Evolutionary conservation across 192 early-diverging fungal genomes (phyloP).

Genomic region (Entrophospora sp.): DNA sequence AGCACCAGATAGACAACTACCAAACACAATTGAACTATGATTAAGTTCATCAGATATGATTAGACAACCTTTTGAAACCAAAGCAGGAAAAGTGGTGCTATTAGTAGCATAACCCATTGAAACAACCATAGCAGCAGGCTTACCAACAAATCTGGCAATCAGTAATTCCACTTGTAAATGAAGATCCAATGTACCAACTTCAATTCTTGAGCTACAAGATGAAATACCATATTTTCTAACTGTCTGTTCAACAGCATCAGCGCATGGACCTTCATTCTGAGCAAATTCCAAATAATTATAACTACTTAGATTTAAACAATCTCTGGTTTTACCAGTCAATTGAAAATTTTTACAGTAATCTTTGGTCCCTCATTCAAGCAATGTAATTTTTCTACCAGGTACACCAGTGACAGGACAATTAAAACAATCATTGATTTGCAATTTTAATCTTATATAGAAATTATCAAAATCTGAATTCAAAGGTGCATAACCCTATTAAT

Average conservation of each 20-base stretch:
- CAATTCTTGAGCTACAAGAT: constrained; percentile 55
- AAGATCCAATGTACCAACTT: constrained; percentile 61
- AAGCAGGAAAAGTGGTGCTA: constrained; percentile 83
- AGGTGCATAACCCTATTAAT: constrained; percentile 77
- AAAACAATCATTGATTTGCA: constrained; percentile 85
- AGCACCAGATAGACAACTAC: constrained; percentile 85
- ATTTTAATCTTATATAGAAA: constrained; percentile 79
- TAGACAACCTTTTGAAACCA: constrained; percentile 76
- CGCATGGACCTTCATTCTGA: constrained; percentile 85
- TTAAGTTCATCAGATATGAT: constrained; percentile 96
- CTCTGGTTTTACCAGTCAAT: constrained; percentile 70
- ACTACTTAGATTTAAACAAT: constrained; percentile 86
- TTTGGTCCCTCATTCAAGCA: constrained; percentile 76
- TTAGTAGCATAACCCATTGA: constrained; percentile 98
- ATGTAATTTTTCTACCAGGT: constrained; percentile 74
- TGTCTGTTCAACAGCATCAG: constrained; percentile 80
- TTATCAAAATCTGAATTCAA: constrained; percentile 94
- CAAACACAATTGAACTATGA: constrained; percentile 90
- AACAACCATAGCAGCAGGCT: constrained; percentile 77
- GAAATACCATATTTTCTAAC: constrained; percentile 67
- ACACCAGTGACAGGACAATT: constrained; percentile 91
- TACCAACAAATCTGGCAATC: constrained; percentile 84
- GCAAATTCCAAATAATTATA: constrained; percentile 99
- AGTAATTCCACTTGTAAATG: constrained; percentile 73
- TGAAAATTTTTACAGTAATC: constrained; percentile 82